These are phyloP conservation scores for Wickerhamomyces silvicola DNA, from an alignment of 805 yeast genomes.

Conservation along the genomic window DNA sequence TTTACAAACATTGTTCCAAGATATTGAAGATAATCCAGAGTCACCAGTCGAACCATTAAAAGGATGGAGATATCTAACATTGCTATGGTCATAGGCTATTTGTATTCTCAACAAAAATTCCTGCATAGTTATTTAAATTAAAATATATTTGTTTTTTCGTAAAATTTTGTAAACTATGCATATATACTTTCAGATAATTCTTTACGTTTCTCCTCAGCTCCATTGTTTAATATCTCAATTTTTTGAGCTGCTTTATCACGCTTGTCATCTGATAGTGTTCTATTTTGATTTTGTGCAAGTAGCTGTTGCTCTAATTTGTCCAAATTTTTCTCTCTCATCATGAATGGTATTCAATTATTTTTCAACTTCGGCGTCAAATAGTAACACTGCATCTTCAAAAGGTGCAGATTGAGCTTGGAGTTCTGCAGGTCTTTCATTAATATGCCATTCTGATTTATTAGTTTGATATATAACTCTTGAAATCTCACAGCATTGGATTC, in stretches of 20 bases:
- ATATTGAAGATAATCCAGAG: slow-evolving; percentile 24
- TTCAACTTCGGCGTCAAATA: slow-evolving; percentile 21
- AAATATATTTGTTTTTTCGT: too few species aligned
- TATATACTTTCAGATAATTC: too few species aligned
- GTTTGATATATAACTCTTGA: slow-evolving; percentile 26
- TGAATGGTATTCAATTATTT: slow-evolving; percentile 22
- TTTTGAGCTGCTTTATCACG: too few species aligned
- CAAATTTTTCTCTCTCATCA: slow-evolving; percentile 25
- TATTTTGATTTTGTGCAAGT: too few species aligned
- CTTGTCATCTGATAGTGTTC: too few species aligned
- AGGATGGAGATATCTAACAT: slow-evolving; percentile 11
- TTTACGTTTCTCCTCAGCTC: too few species aligned
- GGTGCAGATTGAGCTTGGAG: slow-evolving; percentile 20
- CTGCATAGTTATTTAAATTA: too few species aligned
- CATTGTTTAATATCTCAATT: too few species aligned
- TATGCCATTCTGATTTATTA: slow-evolving; percentile 44
- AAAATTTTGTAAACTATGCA: too few species aligned
- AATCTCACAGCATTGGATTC: slow-evolving; percentile 36
- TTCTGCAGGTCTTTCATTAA: slow-evolving; percentile 33
- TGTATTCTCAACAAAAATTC: too few species aligned
- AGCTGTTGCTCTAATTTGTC: too few species aligned
- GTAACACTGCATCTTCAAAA: slow-evolving; percentile 13
- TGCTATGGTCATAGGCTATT: slow-evolving; percentile 9
- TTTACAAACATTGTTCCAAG: slow-evolving; percentile 25
- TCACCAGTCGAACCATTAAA: slow-evolving; percentile 9